Evolutionary conservation across 768 basidiomycete species (phyloP).

Genomic region (Sporobolomyces roseus): DNA sequence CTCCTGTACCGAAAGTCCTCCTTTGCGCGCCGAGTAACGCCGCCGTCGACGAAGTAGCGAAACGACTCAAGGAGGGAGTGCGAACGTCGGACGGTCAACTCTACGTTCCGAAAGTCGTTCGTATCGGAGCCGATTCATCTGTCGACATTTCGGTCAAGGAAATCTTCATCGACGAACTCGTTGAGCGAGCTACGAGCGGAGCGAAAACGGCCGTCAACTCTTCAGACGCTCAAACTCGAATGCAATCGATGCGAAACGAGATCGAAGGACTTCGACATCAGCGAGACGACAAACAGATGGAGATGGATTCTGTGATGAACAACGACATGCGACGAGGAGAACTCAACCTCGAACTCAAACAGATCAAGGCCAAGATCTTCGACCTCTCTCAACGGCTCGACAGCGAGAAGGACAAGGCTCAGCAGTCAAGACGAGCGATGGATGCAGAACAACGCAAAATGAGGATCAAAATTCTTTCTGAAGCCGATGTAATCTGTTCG

Average conservation of each 20-base stretch:
- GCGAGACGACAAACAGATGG: slow-evolving; percentile 60
- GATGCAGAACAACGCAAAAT: slow-evolving; percentile 74
- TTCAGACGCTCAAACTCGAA: slow-evolving; percentile 56
- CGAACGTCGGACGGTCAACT: slow-evolving; percentile 58
- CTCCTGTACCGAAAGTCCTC: slow-evolving; percentile 67
- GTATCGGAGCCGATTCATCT: slow-evolving; percentile 72
- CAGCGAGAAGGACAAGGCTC: slow-evolving; percentile 72
- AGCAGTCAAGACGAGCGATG: slow-evolving; percentile 71
- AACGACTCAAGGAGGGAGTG: slow-evolving; percentile 76
- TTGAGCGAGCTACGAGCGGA: slow-evolving; percentile 64
- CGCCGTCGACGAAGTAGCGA: slow-evolving; percentile 92
- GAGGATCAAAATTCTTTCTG: slow-evolving; percentile 68
- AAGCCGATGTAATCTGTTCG: slow-evolving; percentile 88
- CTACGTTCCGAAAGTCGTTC: slow-evolving; percentile 72
- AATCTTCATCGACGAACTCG: slow-evolving; percentile 77
- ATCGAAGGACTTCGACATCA: slow-evolving; percentile 65
- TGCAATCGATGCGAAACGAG: slow-evolving; percentile 61
- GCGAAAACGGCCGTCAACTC: slow-evolving; percentile 44
- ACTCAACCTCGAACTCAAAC: slow-evolving; percentile 68
- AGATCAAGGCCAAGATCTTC: slow-evolving; percentile 64
- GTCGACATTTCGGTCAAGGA: slow-evolving; percentile 78
- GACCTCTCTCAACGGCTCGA: slow-evolving; percentile 67
- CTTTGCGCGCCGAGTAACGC: slow-evolving; percentile 98
- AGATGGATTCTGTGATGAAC: slow-evolving; percentile 59
- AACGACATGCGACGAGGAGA: slow-evolving; percentile 57